These are phyloP conservation scores for Aspergillus diversus DNA, from an alignment of 495 filamentous ascomycete species.

Conservation along the genomic window DNA sequence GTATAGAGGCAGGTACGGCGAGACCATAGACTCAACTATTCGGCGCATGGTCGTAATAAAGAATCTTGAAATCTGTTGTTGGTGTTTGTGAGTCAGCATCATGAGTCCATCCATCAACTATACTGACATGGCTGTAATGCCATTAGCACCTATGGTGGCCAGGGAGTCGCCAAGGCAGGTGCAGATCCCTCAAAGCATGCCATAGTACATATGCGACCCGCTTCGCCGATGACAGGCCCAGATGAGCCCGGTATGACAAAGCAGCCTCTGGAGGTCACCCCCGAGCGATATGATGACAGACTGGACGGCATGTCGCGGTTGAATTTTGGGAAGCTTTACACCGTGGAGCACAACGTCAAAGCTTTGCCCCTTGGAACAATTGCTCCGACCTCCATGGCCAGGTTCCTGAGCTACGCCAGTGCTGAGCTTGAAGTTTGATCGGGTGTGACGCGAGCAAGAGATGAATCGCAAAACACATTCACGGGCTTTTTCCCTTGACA, in stretches of 20 bases:
- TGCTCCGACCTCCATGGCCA: conserved; percentile 27
- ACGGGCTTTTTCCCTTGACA: too few species aligned
- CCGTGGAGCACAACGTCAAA: conserved; percentile 52
- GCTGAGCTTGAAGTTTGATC: conserved; percentile 12
- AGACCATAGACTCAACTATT: conserved; percentile 33
- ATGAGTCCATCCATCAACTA: too few species aligned
- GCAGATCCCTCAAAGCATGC: conserved; percentile 40
- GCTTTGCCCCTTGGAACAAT: conserved; percentile 42
- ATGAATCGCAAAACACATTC: too few species aligned
- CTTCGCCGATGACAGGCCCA: conserved; percentile 5
- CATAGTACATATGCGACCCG: conserved; percentile 37
- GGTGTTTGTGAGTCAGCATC: conserved; percentile 37
- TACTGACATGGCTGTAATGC: too few species aligned
- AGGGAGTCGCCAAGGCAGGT: conserved; percentile 37
- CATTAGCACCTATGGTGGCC: conserved; percentile 41
- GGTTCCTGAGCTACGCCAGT: conserved; percentile 31
- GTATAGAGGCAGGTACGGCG: conserved; percentile 25
- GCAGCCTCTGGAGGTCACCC: conserved; percentile 34
- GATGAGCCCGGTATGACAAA: conserved; percentile 39
- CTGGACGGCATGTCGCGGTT: conserved; percentile 46
- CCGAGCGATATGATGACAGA: conserved; percentile 25
- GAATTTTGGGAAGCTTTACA: conserved; percentile 53
- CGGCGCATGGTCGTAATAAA: conserved; percentile 41
- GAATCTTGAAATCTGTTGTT: conserved; percentile 26
- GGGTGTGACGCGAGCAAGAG: too few species aligned